Conservation (phyloP, 495 filamentous ascomycete species). For the Neurospora sp. region DNA sequence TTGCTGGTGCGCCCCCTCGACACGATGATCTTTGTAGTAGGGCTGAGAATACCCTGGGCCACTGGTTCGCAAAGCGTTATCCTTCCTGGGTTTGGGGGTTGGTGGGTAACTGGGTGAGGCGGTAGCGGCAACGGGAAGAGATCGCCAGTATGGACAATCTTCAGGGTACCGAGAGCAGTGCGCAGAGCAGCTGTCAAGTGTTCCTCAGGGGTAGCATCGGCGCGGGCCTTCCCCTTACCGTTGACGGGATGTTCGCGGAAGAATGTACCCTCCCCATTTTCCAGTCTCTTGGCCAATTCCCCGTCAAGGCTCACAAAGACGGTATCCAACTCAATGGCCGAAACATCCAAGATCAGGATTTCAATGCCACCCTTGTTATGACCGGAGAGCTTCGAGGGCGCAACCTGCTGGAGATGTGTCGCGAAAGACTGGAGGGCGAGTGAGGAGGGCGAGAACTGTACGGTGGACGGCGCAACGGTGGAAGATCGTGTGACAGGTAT, state of each 20-base stretch:
- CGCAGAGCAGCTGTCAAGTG: conserved; percentile 68
- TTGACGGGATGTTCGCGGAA: conserved; percentile 35
- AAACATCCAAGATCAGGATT: conserved; percentile 70
- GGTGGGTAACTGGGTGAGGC: conserved; percentile 83
- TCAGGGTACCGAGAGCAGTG: conserved; percentile 55
- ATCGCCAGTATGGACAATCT: conserved; percentile 75
- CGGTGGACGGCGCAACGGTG: conserved; percentile 56
- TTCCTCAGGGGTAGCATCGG: conserved; percentile 43
- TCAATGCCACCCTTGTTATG: conserved; percentile 58
- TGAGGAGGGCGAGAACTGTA: conserved; percentile 74
- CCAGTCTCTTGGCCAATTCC: conserved; percentile 49
- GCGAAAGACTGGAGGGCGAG: conserved; percentile 69
- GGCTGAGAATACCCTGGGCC: conserved; percentile 68
- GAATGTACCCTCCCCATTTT: conserved; percentile 47
- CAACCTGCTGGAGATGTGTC: conserved; percentile 45
- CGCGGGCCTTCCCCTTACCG: conserved; percentile 17
- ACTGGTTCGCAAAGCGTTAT: conserved; percentile 69
- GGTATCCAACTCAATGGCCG: conserved; percentile 67
- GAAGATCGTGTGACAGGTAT: conserved; percentile 60
- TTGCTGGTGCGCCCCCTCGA: conserved; percentile 43
- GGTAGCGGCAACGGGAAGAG: conserved; percentile 72
- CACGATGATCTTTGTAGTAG: conserved; percentile 59
- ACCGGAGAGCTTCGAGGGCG: conserved; percentile 52
- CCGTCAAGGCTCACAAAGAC: conserved; percentile 78
- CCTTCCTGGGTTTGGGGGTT: conserved; percentile 69